A percentile compares a stretch with the other conserved stretches of the same genome.
Conservation (phyloP, 805 yeast species). For the Saccharomycopsis schoenii region DNA sequence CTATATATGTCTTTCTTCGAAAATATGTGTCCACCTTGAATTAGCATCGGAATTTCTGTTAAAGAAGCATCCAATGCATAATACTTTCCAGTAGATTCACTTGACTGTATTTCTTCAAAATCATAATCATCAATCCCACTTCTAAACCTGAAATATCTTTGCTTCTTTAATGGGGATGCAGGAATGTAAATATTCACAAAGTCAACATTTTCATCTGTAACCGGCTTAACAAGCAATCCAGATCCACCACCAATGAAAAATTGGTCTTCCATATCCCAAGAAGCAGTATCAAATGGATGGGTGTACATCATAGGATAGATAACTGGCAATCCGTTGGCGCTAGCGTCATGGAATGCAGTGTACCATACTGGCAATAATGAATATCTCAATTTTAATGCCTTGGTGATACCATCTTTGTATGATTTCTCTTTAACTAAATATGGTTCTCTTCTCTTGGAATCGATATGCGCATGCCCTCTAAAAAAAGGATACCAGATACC, state of each 20-base stretch:
- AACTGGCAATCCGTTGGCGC: constrained; percentile 56
- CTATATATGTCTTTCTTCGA: constrained; percentile 64
- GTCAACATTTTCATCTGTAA: constrained; percentile 43
- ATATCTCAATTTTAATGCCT: constrained; percentile 68
- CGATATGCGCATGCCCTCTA: constrained; percentile 95
- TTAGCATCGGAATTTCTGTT: constrained; percentile 55
- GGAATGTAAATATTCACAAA: constrained; percentile 29
- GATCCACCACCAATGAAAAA: constrained; percentile 59
- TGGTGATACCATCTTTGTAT: constrained; percentile 51
- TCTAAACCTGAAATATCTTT: constrained; percentile 43
- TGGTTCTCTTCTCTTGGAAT: constrained; percentile 87
- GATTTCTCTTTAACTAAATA: constrained; percentile 69
- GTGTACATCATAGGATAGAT: constrained; percentile 59
- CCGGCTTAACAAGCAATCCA: constrained; percentile 74
- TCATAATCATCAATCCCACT: constrained; percentile 22
- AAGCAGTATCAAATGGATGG: constrained; percentile 34
- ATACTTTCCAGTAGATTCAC: constrained; percentile 7
- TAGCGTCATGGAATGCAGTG: constrained; percentile 63
- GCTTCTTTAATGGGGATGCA: constrained; percentile 24
- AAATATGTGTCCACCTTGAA: constrained; percentile 73
- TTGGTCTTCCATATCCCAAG: constrained; percentile 66
- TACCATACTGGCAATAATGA: constrained; percentile 68
- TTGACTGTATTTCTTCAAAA: constrained; percentile 30
- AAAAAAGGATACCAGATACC: constrained; percentile 96
- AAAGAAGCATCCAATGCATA: constrained; percentile 36